Evolutionary conservation across 2,329 filamentous ascomycete genomes (phyloP).

Genomic region (Aspergillus sp.): DNA sequence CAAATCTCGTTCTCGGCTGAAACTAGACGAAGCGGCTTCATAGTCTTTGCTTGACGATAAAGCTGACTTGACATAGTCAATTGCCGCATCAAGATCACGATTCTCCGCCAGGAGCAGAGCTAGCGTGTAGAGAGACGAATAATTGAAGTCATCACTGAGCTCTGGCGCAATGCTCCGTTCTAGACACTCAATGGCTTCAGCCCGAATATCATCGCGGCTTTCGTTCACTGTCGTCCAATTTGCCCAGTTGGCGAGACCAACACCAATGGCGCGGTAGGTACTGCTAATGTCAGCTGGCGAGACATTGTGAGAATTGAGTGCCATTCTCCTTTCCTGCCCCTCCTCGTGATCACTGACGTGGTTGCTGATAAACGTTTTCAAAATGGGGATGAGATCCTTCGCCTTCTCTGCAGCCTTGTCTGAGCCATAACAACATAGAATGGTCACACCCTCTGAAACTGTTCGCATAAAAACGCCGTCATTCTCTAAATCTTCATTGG

Average conservation of each 20-base stretch:
- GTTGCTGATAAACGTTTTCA: conserved; percentile 74
- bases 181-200: conserved; percentile 73
- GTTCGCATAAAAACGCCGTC: conserved; percentile 76
- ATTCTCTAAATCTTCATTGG: conserved; percentile 71
- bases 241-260: conserved; percentile 86
- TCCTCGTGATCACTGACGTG: conserved; percentile 37
- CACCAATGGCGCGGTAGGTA: conserved; percentile 80
- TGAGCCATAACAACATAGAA: conserved; percentile 80
- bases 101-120: conserved; percentile 86
- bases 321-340: conserved; percentile 22
- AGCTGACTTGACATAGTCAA: conserved; percentile 77
- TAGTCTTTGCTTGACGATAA: conserved; percentile 56
- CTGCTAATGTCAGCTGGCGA: conserved; percentile 63
- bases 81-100: conserved; percentile 74
- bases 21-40: conserved; percentile 27
- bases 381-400: conserved; percentile 64
- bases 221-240: conserved; percentile 74
- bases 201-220: conserved; percentile 69
- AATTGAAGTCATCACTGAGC: conserved; percentile 64
- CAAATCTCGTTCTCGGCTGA: conserved; percentile 47
- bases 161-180: conserved; percentile 70
- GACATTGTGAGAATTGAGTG: conserved; percentile 39
- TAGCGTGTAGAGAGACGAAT: conserved; percentile 77
- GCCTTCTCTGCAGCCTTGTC: conserved; percentile 76
- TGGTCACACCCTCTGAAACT: conserved; percentile 73